Percentiles rank a stretch among this genome's conserved stretches.
These are phyloP conservation scores for Cicer bijugum DNA, from an alignment of 306 rosid species.

Conservation along the genomic window DNA sequence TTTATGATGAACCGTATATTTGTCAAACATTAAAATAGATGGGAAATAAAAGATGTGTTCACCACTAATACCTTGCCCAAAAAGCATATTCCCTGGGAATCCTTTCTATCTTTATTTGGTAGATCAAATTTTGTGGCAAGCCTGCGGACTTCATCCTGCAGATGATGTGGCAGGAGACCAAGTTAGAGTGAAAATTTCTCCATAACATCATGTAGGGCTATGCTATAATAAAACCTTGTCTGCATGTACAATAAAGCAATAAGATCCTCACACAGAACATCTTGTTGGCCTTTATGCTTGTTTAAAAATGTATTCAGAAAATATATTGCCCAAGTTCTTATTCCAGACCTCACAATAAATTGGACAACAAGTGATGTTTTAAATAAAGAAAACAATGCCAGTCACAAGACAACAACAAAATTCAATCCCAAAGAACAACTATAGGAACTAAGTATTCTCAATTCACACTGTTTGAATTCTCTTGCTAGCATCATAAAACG, in stretches of 20 bases:
- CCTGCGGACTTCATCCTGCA: conserved; percentile 86
- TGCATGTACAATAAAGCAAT: neutral
- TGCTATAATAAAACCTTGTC: neutral
- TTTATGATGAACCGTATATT: conserved; percentile 21
- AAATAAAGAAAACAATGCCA: conserved; percentile 12
- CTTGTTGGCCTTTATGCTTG: conserved; percentile 7
- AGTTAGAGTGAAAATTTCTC: conserved; percentile 6
- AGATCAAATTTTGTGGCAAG: conserved; percentile 83
- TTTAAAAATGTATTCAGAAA: conserved; percentile 29
- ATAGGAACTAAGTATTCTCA: conserved; percentile 1
- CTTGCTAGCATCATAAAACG: conserved; percentile 13
- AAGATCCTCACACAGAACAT: conserved; percentile 12
- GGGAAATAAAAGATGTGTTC: neutral
- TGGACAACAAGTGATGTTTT: conserved; percentile 13
- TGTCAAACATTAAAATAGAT: conserved; percentile 31
- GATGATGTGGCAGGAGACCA: conserved; percentile 36
- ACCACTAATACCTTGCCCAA: conserved; percentile 78
- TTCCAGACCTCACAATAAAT: conserved; percentile 4
- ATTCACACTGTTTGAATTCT: conserved; percentile 8
- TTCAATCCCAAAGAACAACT: conserved; percentile 24
- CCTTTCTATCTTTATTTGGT: conserved; percentile 90
- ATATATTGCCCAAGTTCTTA: neutral
- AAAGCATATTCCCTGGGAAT: conserved; percentile 98
- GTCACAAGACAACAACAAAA: neutral
- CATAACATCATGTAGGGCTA: conserved; percentile 21